Conservation (phyloP, 2,329 filamentous ascomycete genomes). For the Lomentospora prolificans region DNA sequence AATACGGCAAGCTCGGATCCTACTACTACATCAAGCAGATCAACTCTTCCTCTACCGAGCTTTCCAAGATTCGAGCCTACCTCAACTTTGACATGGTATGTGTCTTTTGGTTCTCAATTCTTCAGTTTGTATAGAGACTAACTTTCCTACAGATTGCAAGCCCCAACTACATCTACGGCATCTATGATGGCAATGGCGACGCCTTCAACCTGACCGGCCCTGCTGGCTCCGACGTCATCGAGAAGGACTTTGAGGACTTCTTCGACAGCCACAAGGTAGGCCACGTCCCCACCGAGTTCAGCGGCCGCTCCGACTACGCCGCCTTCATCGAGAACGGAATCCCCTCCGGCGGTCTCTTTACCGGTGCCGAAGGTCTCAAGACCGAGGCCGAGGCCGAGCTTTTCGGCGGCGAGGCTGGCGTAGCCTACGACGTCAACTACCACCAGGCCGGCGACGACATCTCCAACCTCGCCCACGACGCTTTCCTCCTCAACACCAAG, state of each 20-base stretch:
- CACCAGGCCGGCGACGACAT: slow-evolving; percentile 33
- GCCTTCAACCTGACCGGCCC: slow-evolving; percentile 45
- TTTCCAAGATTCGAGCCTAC: slow-evolving; percentile 41
- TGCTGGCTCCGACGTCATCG: slow-evolving; percentile 49
- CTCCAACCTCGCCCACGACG: slow-evolving; percentile 28
- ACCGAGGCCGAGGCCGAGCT: slow-evolving; percentile 45
- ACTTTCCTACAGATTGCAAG: slow-evolving; percentile 32
- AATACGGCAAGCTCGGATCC: slow-evolving; percentile 38
- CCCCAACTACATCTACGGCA: slow-evolving; percentile 40
- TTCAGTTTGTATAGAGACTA: too few species aligned
- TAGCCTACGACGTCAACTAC: slow-evolving; percentile 36
- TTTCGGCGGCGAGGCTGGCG: slow-evolving; percentile 52
- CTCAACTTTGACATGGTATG: slow-evolving; percentile 48
- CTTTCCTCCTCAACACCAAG: slow-evolving; percentile 35
- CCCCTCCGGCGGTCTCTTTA: slow-evolving; percentile 59
- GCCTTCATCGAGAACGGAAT: slow-evolving; percentile 58
- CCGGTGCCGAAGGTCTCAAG: slow-evolving; percentile 56
- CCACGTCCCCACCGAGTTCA: slow-evolving; percentile 53
- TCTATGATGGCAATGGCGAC: slow-evolving; percentile 53
- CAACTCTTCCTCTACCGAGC: slow-evolving; percentile 30
- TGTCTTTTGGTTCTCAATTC: too few species aligned
- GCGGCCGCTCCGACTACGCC: slow-evolving; percentile 57
- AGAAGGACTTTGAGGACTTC: slow-evolving; percentile 48
- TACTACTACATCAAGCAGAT: slow-evolving; percentile 35
- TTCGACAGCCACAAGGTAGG: slow-evolving; percentile 35